Base-by-base conservation (phyloP, 2,329 filamentous ascomycete genomes). In the Penicillium corylophilum region DNA sequence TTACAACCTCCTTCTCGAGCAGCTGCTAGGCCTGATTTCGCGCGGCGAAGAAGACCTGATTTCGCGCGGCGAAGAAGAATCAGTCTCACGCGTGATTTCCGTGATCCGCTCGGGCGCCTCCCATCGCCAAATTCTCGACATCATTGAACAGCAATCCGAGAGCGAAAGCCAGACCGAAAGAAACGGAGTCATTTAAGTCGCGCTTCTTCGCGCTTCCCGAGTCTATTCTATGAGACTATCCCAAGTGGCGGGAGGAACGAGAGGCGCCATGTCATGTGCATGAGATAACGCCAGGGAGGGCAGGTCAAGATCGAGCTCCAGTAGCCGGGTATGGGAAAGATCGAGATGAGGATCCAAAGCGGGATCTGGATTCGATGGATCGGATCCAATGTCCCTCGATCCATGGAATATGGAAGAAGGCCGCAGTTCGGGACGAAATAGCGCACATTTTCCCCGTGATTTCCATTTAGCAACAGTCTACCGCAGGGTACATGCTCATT, bases 81-180 rank as follows among this genome's bases (percentile, higher is more conserved):
- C 55, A 1, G 57, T 70, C 4, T 42, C 55, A 16, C 60, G 44
- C 24, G 40, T 70, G 45, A 49, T 70, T 40, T 49, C 57, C 23
- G 44, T 59, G 20, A 67, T 70, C 38, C 67, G 66, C 28, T 59
- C 65, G 13, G 64, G 66, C 16, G 66, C 63, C 8, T 66, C 67
- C 6, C 38, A 24, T 40, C 38, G 38, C 20, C 38, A 23, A 20
- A 40, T 40, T 6, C 60, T 62, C 38, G 45, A 49, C 6, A 48
- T 50, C 4, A 43, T 70, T 43, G 53, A 60, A 18, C 53, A 33
- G 35, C 26, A 31, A 35, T 8, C 20, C 22, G 20, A 36, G 4
- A 45, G 7, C 10, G n/a, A 36, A 3, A 41, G 7, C 10, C 13
- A 18, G 20, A 1, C 33, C 33, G 33, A 20, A 6, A 36, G 16